A percentile compares a stretch with the other conserved stretches of the same genome.
phyloP scores from a whole-genome alignment of 2,329 filamentous ascomycete genomes.

The Mollisia scopiformis region DNA sequence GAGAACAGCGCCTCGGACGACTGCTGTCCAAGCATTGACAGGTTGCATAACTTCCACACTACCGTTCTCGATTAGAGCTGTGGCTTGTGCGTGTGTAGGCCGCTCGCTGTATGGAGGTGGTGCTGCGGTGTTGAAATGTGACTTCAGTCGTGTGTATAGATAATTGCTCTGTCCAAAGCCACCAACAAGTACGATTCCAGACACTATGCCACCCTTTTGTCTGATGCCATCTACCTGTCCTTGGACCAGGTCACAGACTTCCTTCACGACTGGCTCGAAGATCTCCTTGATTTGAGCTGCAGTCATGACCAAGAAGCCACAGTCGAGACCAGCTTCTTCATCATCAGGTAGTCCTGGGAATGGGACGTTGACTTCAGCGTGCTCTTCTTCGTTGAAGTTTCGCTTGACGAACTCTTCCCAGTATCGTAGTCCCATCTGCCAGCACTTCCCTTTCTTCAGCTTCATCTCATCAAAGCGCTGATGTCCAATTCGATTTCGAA shows the following conservation, averaged over 20 bases:
- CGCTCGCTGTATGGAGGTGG: slow-evolving; percentile 66
- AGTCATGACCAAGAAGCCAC: slow-evolving; percentile 75
- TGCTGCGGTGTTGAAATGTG: slow-evolving; percentile 60
- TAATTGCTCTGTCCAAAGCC: slow-evolving; percentile 83
- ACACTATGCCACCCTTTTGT: slow-evolving; percentile 62
- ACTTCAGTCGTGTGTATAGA: slow-evolving; percentile 71
- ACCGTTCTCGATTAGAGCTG: slow-evolving; percentile 49
- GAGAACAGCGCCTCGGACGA: slow-evolving; percentile 76
- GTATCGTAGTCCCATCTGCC: slow-evolving; percentile 78
- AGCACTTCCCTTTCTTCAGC: slow-evolving; percentile 75
- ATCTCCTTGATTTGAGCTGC: slow-evolving; percentile 72
- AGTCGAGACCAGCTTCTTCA: slow-evolving; percentile 74
- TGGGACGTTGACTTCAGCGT: slow-evolving; percentile 77
- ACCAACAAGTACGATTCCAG: slow-evolving; percentile 79
- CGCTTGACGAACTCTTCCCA: slow-evolving; percentile 87
- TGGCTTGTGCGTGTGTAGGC: slow-evolving; percentile 64
- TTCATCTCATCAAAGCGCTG: slow-evolving; percentile 76
- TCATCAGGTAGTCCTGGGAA: slow-evolving; percentile 79
- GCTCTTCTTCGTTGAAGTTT: slow-evolving; percentile 80
- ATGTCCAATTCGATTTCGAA: slow-evolving; percentile 67
- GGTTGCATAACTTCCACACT: slow-evolving; percentile 82
- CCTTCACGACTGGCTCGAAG: slow-evolving; percentile 74
- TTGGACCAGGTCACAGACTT: slow-evolving; percentile 69
- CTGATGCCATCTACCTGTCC: slow-evolving; percentile 68
- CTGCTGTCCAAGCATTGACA: slow-evolving; percentile 80